Evolutionary conservation across 257 asterid genomes (phyloP).

Genomic region (Solanum infundibuliforme): DNA sequence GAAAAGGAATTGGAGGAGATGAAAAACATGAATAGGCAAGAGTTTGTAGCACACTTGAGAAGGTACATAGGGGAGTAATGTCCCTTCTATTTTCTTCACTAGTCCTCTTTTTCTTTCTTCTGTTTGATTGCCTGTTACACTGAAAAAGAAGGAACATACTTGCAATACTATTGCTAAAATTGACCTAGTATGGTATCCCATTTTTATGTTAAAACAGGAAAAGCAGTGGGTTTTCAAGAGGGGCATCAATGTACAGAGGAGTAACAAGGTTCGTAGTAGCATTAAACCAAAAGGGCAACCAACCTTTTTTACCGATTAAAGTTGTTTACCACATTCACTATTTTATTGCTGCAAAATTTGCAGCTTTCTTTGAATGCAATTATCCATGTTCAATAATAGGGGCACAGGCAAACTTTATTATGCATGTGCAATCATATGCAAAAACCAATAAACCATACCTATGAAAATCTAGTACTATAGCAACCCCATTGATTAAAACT

Average conservation of each 20-base stretch:
- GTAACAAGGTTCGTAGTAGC: slow-evolving; percentile 54
- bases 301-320: slow-evolving; percentile 1
- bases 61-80: slow-evolving; percentile 26
- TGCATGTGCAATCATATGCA: slow-evolving; percentile 12
- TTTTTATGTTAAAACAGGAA: slow-evolving; percentile 30
- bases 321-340: not conserved
- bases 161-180: not conserved
- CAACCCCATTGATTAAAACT: not conserved
- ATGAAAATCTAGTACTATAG: slow-evolving; percentile 6
- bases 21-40: slow-evolving; percentile 75
- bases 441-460: not conserved
- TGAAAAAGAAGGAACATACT: not conserved
- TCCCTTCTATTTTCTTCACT: not conserved
- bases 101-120: not conserved
- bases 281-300: not conserved
- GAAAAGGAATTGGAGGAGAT: slow-evolving; percentile 74
- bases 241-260: slow-evolving; percentile 84
- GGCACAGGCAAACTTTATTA: slow-evolving; percentile 14
- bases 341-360: slow-evolving; percentile 3
- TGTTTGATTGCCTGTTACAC: not conserved
- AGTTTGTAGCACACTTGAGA: slow-evolving; percentile 85
- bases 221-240: slow-evolving; percentile 92
- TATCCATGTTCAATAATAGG: slow-evolving; percentile 10
- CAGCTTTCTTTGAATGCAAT: slow-evolving; percentile 14
- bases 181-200: not conserved